A percentile compares a stretch with the other conserved stretches of the same genome.
Conservation (phyloP, 768 basidiomycete genomes). For the Russula brevipes region DNA sequence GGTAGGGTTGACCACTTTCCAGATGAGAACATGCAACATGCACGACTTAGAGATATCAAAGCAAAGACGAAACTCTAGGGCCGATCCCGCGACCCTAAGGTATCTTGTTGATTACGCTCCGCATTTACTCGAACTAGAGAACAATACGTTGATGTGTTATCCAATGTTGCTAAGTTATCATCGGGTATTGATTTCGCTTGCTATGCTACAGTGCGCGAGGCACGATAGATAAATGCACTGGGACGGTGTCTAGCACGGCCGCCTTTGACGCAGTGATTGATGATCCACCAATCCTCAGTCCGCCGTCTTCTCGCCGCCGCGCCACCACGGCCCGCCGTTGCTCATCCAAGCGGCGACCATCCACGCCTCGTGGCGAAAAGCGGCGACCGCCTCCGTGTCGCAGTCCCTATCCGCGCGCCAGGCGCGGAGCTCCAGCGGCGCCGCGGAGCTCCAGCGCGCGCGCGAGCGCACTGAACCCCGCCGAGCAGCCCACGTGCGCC, state of each 20-base stretch:
- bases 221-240: not conserved
- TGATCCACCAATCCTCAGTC: not conserved
- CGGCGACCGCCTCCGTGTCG: conserved; percentile 62
- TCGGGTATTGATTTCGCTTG: conserved; percentile 12
- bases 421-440: conserved; percentile 55
- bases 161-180: not conserved
- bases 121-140: not conserved
- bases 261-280: not conserved
- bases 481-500: conserved; percentile 59
- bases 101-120: not conserved
- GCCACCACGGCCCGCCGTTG: conserved; percentile 26
- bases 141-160: not conserved
- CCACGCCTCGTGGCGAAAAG: conserved; percentile 68
- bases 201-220: conserved; percentile 19
- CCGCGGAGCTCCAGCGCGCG: conserved; percentile 54
- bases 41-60: conserved; percentile 34
- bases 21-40: conserved; percentile 44
- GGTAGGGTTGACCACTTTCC: conserved; percentile 1
- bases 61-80: conserved; percentile 16
- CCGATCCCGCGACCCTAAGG: no score
- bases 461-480: conserved; percentile 62
- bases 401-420: conserved; percentile 69
- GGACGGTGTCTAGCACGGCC: not conserved
- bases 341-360: conserved; percentile 37
- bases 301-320: conserved; percentile 13